A percentile compares a stretch with the other conserved stretches of the same genome.
phyloP scores from a whole-genome alignment of 768 basidiomycete genomes.

The Leccinum arenicola region DNA sequence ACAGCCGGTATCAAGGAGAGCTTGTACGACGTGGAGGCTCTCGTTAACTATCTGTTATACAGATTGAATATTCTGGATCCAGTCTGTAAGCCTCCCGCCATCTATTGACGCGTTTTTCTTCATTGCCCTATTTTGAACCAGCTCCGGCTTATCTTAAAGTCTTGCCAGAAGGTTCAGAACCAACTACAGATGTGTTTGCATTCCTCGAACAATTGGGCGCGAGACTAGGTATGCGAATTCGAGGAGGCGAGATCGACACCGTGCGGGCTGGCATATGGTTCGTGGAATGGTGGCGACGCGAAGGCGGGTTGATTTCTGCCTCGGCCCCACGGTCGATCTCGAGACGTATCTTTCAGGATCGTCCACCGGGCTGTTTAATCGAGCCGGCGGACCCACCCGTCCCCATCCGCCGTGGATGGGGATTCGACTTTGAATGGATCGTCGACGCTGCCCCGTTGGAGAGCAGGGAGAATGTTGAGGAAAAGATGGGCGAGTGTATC shows the following conservation, averaged over 20 bases:
- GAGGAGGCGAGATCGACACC: constrained; percentile 71
- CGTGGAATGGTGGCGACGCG: constrained; percentile 83
- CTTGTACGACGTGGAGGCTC: constrained; percentile 78
- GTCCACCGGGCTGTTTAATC: not conserved
- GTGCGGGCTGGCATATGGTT: constrained; percentile 77
- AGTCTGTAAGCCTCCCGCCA: constrained; percentile 45
- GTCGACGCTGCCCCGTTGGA: constrained; percentile 12
- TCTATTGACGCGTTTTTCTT: not conserved
- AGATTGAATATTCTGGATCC: constrained; percentile 79
- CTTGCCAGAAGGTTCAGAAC: constrained; percentile 50
- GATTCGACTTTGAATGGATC: constrained; percentile 81
- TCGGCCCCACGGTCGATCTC: constrained; percentile 32
- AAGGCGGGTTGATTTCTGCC: constrained; percentile 59
- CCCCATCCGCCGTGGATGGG: constrained; percentile 62
- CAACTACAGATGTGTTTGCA: constrained; percentile 56
- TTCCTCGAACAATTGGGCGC: constrained; percentile 70
- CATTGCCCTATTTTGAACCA: constrained; percentile 23
- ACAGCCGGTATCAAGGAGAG: constrained; percentile 93
- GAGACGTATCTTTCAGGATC: not conserved
- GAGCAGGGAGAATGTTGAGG: constrained; percentile 41
- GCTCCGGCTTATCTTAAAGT: constrained; percentile 70
- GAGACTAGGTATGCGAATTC: constrained; percentile 79
- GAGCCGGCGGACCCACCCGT: not conserved
- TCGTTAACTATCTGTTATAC: constrained; percentile 86
- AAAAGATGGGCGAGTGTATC: constrained; percentile 71